Percentiles rank a stretch among this genome's conserved stretches.
Evolutionary conservation across 2,329 filamentous ascomycete species (phyloP).

Genomic region (Teratosphaeria pseudoeucalypti): DNA sequence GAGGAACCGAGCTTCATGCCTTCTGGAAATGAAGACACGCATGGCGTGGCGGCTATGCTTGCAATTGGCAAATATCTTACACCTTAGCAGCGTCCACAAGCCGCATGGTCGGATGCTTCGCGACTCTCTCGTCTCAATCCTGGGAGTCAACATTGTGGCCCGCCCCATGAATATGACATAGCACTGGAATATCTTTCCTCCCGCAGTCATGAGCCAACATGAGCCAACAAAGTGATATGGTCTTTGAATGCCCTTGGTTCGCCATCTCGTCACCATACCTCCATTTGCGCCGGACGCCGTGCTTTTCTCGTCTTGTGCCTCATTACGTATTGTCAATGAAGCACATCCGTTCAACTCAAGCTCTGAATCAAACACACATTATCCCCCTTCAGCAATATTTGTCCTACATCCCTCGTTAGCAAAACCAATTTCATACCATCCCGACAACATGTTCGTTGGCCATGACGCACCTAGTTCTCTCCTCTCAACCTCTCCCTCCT

Average conservation of each 20-base stretch:
- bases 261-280: not conserved
- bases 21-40: not conserved
- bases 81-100: not conserved
- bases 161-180: no score
- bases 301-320: not conserved
- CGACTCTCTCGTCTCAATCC: no score
- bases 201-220: not conserved
- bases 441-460: not conserved
- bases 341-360: slow-evolving; percentile 7
- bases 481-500: slow-evolving; percentile 61
- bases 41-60: not conserved
- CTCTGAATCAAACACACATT: slow-evolving; percentile 70
- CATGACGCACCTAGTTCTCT: slow-evolving; percentile 58
- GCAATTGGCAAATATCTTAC: not conserved
- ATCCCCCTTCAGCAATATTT: slow-evolving; percentile 79
- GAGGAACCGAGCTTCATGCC: not conserved
- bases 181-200: no score
- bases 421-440: not conserved
- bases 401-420: slow-evolving; percentile 42
- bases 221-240: not conserved
- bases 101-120: no score
- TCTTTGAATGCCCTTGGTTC: not conserved
- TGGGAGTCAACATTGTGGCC: no score
- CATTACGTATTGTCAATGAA: not conserved
- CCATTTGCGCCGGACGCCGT: not conserved